Conservation (phyloP, 2,329 filamentous ascomycete species). For the Chalara sp. region DNA sequence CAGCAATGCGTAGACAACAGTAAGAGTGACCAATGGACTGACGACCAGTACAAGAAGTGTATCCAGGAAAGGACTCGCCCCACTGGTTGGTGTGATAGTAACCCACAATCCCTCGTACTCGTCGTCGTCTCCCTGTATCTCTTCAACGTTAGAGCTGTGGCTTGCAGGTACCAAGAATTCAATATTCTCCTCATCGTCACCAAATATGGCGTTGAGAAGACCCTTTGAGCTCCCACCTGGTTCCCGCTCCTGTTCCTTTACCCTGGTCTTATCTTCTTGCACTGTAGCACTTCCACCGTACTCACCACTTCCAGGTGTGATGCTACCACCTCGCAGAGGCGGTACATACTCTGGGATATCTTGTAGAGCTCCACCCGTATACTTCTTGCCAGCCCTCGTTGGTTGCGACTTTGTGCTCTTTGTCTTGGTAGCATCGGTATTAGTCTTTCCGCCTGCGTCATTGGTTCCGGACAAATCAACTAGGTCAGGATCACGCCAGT, state of each 20-base stretch:
- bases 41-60: constrained; percentile 95
- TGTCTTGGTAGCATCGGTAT: constrained; percentile 19
- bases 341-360: constrained; percentile 26
- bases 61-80: constrained; percentile 89
- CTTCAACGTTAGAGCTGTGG: constrained; percentile 20
- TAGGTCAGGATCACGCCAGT: constrained; percentile 77
- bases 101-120: constrained; percentile 83
- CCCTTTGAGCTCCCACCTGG: constrained; percentile 26
- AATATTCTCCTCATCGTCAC: constrained; percentile 34
- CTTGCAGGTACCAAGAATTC: constrained; percentile 20
- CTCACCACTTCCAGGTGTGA: constrained; percentile 66
- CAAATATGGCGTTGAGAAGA: constrained; percentile 44
- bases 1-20: constrained; percentile 84
- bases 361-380: constrained; percentile 19
- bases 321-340: constrained; percentile 54
- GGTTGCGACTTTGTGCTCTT: constrained; percentile 11
- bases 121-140: constrained; percentile 34
- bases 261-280: constrained; percentile 21
- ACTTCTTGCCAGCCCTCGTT: constrained; percentile 19
- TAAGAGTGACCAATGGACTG: constrained; percentile 85
- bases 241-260: constrained; percentile 16
- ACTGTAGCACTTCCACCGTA: constrained; percentile 36
- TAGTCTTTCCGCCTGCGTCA: constrained; percentile 21
- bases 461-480: constrained; percentile 33
- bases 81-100: constrained; percentile 87